Base-by-base conservation (phyloP, 495 filamentous ascomycete genomes). In the Penicillium cosmopolitanum region DNA sequence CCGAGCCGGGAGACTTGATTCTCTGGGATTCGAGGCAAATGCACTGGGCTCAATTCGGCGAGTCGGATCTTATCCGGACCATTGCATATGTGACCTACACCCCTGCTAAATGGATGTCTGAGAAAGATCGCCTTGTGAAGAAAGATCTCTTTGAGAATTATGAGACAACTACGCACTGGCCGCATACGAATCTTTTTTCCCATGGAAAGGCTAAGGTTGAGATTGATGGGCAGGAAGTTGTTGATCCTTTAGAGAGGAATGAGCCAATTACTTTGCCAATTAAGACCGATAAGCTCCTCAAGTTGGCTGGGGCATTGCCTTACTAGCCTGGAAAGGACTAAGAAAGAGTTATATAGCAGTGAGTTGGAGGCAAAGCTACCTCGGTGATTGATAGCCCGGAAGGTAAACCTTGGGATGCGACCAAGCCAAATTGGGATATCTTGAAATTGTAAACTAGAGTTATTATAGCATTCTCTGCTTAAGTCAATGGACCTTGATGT, bases 131-230 rank as follows among this genome's bases (percentile, higher is more conserved):
- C 1, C 58, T 40, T n/a, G 19, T 55, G 43, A 75, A 75, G 58
- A 47, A 53, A 21, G 56, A 73, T 12, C 12, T 58, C 2, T 50
- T 75, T 52, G 52, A 66, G 40, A 10, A 52, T 2, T 62, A 60
- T 38, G 59, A 69, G 51, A 57, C 63, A 33, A 68, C 72, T 15
- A 76, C 72, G 7, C 71, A 77, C 42, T 77, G 71, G 73, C 74
- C 70, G 8, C 66, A 71, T 57, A 42, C 59, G 9, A 67, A 64
- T 46, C 15, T 38, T 12, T 38, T 38, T 6, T 13, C 36, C 12
- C 36, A 38, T 38, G 36, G 15, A 4, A 38, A 38, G 36, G 36
- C 36, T n/a, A 38, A 5, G 11, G 15, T 38, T 13, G 10, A 38
- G 36, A 12, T 38, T 38, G 36, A 12, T 38, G 36, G 36, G 11